Base-by-base conservation (phyloP, 805 yeast genomes). In the Sugiyamaella valdiviana region DNA sequence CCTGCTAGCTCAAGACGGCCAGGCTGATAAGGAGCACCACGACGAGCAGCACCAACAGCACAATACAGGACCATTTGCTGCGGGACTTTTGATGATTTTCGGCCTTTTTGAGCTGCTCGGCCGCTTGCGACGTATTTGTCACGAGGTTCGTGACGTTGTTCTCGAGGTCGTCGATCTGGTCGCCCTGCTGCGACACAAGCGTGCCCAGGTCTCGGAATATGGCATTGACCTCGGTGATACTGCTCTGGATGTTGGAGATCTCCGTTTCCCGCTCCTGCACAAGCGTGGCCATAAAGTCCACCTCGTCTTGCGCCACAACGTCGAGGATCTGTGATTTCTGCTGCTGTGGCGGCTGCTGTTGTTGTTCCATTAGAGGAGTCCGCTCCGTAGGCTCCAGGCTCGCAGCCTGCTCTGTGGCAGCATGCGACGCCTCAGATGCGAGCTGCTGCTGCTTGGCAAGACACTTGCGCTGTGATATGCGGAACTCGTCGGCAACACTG, bases 151-250 rank as follows among this genome's bases (percentile, higher is more conserved):
- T 67, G 40, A 90, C 72, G 64, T 88, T 88, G 52, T 83, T 87
- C 61, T 88, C 96, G 15, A 90, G 79, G 0, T 89, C 79, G 60
- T 88, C 95, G 15, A 90, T 74, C 56, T 85, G 89, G 24, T 77
- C 81, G 5, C 95, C 96, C 63, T 90, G 97, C 63, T 87, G 90
- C 45, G 75, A 72, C 1, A 90, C 93, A 57, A 90, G 68, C 36
- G 79, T 75, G 14, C 89, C 88, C 49, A 90, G 65, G 58, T 89
- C 95, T 55, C 80, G 80, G 63, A 88, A 89, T 3, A 90, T 89
- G 7, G 88, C 75, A 63, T 90, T 89, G 38, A 90, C 86, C 55
- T 90, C 96, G 46, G 74, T 77, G 9, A 89, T 87, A 0, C 95
- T 95, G 38, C 79, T 78, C 39, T 83, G 81, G 6, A 89, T 82